A percentile compares a stretch with the other conserved stretches of the same genome.
These are phyloP conservation scores for Trichoderma asperellum DNA, from an alignment of 2,329 filamentous ascomycete species.

Conservation along the genomic window DNA sequence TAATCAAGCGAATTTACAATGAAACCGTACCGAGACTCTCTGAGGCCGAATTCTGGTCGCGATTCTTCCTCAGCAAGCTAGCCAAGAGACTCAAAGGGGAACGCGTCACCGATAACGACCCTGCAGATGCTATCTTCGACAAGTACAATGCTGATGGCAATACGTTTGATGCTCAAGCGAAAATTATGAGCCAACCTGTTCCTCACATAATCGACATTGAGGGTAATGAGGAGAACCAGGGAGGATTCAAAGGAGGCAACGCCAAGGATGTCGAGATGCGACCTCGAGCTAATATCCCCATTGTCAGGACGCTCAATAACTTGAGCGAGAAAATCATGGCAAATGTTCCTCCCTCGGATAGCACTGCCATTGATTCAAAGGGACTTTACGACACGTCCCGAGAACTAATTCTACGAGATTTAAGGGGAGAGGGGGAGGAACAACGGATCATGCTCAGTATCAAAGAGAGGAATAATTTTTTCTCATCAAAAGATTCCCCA, in stretches of 20 bases:
- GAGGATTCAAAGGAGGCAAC: slow-evolving; percentile 79
- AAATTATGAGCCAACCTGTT: slow-evolving; percentile 66
- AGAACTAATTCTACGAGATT: slow-evolving; percentile 76
- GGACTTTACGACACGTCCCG: slow-evolving; percentile 75
- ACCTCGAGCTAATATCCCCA: slow-evolving; percentile 78
- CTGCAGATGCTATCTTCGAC: slow-evolving; percentile 79
- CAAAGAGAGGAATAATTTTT: slow-evolving; percentile 83
- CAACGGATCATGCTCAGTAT: slow-evolving; percentile 83
- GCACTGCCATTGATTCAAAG: slow-evolving; percentile 58
- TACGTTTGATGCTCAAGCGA: slow-evolving; percentile 55
- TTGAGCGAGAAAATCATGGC: slow-evolving; percentile 93
- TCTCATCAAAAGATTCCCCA: slow-evolving; percentile 62
- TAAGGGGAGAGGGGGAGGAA: slow-evolving; percentile 74
- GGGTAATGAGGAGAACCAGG: slow-evolving; percentile 94
- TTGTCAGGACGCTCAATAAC: slow-evolving; percentile 85
- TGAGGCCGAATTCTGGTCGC: slow-evolving; percentile 85
- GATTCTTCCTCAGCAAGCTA: slow-evolving; percentile 89
- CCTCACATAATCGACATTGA: slow-evolving; percentile 91
- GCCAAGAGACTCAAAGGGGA: slow-evolving; percentile 93
- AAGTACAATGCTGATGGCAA: slow-evolving; percentile 80
- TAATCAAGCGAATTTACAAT: slow-evolving; percentile 89
- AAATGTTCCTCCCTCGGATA: slow-evolving; percentile 79
- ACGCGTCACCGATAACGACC: slow-evolving; percentile 76
- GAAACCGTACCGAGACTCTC: slow-evolving; percentile 84
- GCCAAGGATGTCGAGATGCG: slow-evolving; percentile 89